Percentiles rank a stretch among this genome's conserved stretches.
Conservation (phyloP, 495 filamentous ascomycete species). For the Tuber aestivum region DNA sequence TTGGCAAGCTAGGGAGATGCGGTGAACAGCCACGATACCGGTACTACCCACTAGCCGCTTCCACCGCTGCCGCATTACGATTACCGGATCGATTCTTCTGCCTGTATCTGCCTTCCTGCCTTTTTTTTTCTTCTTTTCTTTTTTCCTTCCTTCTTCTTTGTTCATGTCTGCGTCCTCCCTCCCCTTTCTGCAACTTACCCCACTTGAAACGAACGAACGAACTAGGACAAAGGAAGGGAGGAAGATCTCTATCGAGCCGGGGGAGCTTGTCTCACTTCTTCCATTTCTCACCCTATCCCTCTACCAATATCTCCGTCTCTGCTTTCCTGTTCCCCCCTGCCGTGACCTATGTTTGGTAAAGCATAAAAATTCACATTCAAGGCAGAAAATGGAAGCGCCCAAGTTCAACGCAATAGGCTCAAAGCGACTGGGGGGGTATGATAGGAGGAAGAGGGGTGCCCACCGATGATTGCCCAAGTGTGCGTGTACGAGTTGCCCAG, state of each 20-base stretch:
- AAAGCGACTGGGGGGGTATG: neutral
- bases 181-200: neutral
- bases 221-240: neutral
- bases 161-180: neutral
- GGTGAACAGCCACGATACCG: neutral
- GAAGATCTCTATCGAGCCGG: neutral
- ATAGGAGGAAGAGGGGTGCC: neutral
- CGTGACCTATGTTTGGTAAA: neutral
- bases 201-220: neutral
- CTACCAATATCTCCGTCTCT: neutral
- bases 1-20: neutral
- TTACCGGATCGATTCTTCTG: neutral
- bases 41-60: neutral
- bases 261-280: neutral
- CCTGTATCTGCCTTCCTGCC: conserved; percentile 1
- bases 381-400: neutral
- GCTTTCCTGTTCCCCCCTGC: neutral
- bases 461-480: neutral
- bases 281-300: neutral
- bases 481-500: neutral
- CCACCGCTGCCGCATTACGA: neutral
- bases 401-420: neutral
- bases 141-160: too few species aligned
- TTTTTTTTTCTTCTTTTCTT: neutral
- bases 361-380: neutral